These are phyloP conservation scores for Lasiodiplodia theobromae DNA, from an alignment of 2,329 filamentous ascomycete genomes.

Conservation along the genomic window DNA sequence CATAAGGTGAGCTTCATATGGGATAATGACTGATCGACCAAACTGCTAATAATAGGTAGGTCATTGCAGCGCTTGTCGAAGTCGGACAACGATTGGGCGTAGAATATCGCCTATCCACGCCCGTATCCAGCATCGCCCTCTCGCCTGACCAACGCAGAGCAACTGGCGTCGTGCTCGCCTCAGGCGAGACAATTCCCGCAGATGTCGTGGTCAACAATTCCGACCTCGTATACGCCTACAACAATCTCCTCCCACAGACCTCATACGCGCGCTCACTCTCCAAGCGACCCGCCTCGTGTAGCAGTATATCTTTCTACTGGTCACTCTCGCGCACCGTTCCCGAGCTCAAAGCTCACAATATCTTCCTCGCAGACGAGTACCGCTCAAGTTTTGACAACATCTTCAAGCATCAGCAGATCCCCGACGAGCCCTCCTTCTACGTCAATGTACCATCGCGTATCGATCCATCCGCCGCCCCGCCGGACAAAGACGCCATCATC, in stretches of 20 bases:
- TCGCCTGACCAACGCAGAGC: slow-evolving; percentile 60
- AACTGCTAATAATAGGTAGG: slow-evolving; percentile 31
- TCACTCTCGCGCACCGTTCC: slow-evolving; percentile 66
- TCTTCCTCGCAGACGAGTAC: slow-evolving; percentile 78
- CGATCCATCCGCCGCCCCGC: slow-evolving; percentile 71
- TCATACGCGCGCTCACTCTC: slow-evolving; percentile 51
- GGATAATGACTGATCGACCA: too few species aligned
- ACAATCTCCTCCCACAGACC: slow-evolving; percentile 68
- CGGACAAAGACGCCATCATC: slow-evolving; percentile 69
- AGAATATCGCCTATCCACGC: slow-evolving; percentile 65
- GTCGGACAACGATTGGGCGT: slow-evolving; percentile 69
- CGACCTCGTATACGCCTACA: slow-evolving; percentile 77
- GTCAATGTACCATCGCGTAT: slow-evolving; percentile 77
- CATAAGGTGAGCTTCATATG: slow-evolving; percentile 58
- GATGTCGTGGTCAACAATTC: slow-evolving; percentile 76
- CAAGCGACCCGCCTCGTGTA: slow-evolving; percentile 68
- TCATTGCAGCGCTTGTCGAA: slow-evolving; percentile 67
- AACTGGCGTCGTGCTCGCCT: slow-evolving; percentile 65
- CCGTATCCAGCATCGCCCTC: slow-evolving; percentile 64
- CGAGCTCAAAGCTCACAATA: slow-evolving; percentile 74
- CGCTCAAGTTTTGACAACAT: slow-evolving; percentile 77
- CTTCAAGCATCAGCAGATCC: slow-evolving; percentile 73
- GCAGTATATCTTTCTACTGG: slow-evolving; percentile 81
- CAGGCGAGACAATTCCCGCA: slow-evolving; percentile 65
- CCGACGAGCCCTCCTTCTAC: slow-evolving; percentile 75